Evolutionary conservation across 148 eudicot genomes (phyloP), one percentile per base, ranked within the genome.

Genomic region (Gaultheria prostrata): DNA sequence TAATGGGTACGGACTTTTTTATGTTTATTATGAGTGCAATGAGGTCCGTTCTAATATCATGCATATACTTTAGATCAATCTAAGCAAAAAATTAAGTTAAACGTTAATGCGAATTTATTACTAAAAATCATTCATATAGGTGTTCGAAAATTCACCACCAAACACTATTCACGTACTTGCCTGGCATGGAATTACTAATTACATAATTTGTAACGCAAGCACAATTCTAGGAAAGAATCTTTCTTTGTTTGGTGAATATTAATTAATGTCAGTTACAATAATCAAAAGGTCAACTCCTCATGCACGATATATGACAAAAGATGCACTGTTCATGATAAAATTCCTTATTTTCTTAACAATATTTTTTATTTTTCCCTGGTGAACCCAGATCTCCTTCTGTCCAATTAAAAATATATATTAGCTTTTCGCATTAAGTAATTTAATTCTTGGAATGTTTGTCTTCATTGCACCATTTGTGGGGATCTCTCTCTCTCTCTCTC

Each of bases 381-480:
- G 43, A 39, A 39, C 43, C 43, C 43, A 39, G 43, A 39, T 39
- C 43, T 39, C 0, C 75, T 83, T 76, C 80, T 35, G 17, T 30
- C 77, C 84, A 2, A 70, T 32, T 71, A 75, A 28, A 70, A 51
- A 18, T 49, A 81, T 20, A 69, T 71, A 48, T 21, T n/a, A 54
- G 43, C 79, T 56, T 67, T 67, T 77, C 54, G 13, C 79, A 67
- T 83, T 83, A 61, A 70, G 20, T 77, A 67, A 53, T 82, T 86
- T 78, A 86, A 82, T 78, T 54, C 84, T 86, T 85, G 82, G 87
- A 86, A 86, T 86, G 82, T 82, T 82, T 86, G 87, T 86, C 87
- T 20, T 78, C 75, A 76, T 65, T 30, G 21, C 56, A 6, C 28
- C 53, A 8, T 12, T 49, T 8, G 11, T 8, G 1, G 9, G 9